Base-by-base conservation (phyloP, 306 rosid genomes). In the Erythrophleum fordii region DNA sequence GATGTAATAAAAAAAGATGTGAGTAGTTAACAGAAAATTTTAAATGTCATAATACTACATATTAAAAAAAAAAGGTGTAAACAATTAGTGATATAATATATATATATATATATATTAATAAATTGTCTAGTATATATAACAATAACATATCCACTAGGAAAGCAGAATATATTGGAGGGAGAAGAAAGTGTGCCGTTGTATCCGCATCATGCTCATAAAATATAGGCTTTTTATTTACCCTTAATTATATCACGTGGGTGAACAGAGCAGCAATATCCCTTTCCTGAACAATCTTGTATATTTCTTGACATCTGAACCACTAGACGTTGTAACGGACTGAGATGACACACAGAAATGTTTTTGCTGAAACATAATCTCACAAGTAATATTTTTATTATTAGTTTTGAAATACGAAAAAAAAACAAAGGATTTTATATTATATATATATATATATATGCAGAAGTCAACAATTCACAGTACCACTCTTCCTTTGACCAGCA, bases 381-480 rank as follows among this genome's bases (percentile, higher is more conserved):
- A 67, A 83, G 45, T 34, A 59, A 44, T 62, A 20, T 22, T 45
- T 14, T 65, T 66, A 35, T 12, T 3, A 17, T 11, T 22, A 10
- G 44, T 4, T 75, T 25, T 72, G 22, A 4, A 16, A 25, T 22
- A 64, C 69, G n/a, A n/a, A n/a, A n/a, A 11, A 22, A 11, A 18
- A 16, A 66, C 20, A 34, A 26, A 8, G 35, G 26, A 31, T 39
- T 39, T 5, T 39, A 39, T 39, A 5, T 39, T 25, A 64, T 23
- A 17, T 4, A 17, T 64, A 8, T 5, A 35, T 31, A 37, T 6
- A 13, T 16, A 5, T 60, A 16, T 23, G 2, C 0, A 26, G 11
- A 77, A 87, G 90, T 82, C 91, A 88, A 87, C 82, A 80, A 41
- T 83, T 77, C 73, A 86, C 86, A 85, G 87, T 80, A 71, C 44